These are phyloP conservation scores for Jamesozyma piceae DNA, from an alignment of 805 yeast species.

Conservation along the genomic window DNA sequence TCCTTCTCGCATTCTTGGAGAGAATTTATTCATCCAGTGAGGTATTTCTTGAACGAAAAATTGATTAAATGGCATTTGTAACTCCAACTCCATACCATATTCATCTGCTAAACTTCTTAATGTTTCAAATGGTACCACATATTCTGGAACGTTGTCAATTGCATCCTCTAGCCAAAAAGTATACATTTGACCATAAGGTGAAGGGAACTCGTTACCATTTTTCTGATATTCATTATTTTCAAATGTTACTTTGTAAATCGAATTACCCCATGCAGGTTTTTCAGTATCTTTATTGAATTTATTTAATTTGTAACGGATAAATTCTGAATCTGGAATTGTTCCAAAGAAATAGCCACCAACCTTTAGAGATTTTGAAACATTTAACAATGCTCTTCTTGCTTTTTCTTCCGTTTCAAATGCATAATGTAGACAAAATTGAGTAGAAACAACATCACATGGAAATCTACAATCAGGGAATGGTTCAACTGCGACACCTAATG, in stretches of 20 bases:
- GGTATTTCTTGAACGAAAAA: constrained; percentile 76
- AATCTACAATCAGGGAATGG: constrained; percentile 59
- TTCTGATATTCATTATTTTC: constrained; percentile 59
- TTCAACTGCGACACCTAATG: constrained; percentile 56
- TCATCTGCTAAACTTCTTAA: constrained; percentile 78
- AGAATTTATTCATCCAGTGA: constrained; percentile 46
- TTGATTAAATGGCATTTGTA: constrained; percentile 69
- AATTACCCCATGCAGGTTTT: constrained; percentile 69
- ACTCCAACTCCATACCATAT: constrained; percentile 61
- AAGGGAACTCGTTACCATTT: constrained; percentile 58
- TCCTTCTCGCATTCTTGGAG: constrained; percentile 55
- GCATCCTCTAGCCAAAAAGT: constrained; percentile 82
- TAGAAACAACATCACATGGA: constrained; percentile 81
- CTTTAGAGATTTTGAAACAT: constrained; percentile 65
- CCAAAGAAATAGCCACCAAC: constrained; percentile 87
- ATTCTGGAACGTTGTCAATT: constrained; percentile 92
- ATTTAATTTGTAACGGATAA: constrained; percentile 55
- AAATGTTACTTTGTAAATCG: constrained; percentile 71
- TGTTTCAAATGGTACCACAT: constrained; percentile 88
- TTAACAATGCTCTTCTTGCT: constrained; percentile 60
- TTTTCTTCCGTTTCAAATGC: constrained; percentile 83
- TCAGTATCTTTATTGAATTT: constrained; percentile 43
- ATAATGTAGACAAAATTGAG: constrained; percentile 91
- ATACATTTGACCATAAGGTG: constrained; percentile 78
- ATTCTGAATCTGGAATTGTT: constrained; percentile 88